Percentiles rank a stretch among this genome's conserved stretches.
phyloP scores from a whole-genome alignment of 2,329 filamentous ascomycete genomes.

The Aspergillus fumigatus region DNA sequence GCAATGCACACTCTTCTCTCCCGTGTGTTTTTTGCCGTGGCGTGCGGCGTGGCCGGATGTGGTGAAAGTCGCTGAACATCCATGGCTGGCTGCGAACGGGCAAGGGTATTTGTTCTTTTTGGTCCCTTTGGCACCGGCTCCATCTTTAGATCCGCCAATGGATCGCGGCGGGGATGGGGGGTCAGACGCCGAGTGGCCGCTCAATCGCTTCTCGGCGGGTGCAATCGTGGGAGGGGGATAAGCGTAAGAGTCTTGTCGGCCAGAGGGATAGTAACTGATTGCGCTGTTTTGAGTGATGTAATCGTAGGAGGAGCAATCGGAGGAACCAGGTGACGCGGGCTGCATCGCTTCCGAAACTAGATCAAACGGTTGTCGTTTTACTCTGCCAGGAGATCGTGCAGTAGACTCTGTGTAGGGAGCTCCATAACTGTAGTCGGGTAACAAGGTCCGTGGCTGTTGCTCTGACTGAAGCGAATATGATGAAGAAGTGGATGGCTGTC shows the following conservation, averaged over 20 bases:
- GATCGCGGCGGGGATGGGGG: conserved; percentile 25
- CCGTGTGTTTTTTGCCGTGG: conserved; percentile 65
- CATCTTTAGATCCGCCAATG: conserved; percentile 21
- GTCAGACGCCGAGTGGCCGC: conserved; percentile 19
- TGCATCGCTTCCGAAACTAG: conserved; percentile 22
- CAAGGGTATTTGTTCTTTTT: conserved; percentile 64
- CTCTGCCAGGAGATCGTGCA: conserved; percentile 19
- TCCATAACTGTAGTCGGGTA: conserved; percentile 17
- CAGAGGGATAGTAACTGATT: conserved; percentile 23
- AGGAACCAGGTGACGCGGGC: conserved; percentile 29
- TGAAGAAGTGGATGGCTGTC: conserved; percentile 17
- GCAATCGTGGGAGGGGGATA: conserved; percentile 21
- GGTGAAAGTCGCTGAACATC: conserved; percentile 60
- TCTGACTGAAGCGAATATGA: conserved; percentile 19
- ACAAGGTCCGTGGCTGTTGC: conserved; percentile 11
- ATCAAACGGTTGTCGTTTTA: conserved; percentile 20
- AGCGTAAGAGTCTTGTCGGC: conserved; percentile 22
- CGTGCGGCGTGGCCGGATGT: conserved; percentile 64
- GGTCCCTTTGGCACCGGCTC: conserved; percentile 18
- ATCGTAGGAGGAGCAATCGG: conserved; percentile 30
- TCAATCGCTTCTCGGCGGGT: conserved; percentile 22
- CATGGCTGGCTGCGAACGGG: conserved; percentile 56
- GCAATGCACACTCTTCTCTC: conserved; percentile 64
- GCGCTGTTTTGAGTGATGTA: conserved; percentile 20
- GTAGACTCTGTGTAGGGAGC: conserved; percentile 23